These are phyloP conservation scores for Tetracladium setigerum DNA, from an alignment of 495 filamentous ascomycete species.

Conservation along the genomic window DNA sequence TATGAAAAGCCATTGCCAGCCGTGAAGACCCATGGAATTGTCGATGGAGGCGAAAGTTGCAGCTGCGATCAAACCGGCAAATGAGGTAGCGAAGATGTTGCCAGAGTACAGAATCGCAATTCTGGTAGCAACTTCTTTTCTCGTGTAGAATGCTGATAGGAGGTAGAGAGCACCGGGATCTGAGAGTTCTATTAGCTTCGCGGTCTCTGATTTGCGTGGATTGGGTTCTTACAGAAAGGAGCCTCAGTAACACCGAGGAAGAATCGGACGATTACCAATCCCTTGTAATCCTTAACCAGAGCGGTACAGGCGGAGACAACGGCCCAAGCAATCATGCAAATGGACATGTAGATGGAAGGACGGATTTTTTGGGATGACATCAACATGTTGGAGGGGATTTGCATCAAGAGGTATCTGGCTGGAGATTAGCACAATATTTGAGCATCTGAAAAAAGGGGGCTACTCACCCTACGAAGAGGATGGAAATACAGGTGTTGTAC, in stretches of 20 bases:
- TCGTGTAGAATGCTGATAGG: conserved; percentile 41
- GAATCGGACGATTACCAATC: conserved; percentile 55
- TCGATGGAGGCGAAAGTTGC: conserved; percentile 27
- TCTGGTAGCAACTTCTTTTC: conserved; percentile 38
- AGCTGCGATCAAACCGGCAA: conserved; percentile 41
- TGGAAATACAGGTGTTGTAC: conserved; percentile 42
- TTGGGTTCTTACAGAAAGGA: too few relatives aligned
- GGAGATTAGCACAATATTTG: background rate
- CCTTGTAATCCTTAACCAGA: conserved; percentile 41
- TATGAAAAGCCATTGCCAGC: conserved; percentile 29
- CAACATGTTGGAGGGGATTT: conserved; percentile 38
- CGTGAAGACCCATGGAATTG: conserved; percentile 18
- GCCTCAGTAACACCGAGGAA: conserved; percentile 63
- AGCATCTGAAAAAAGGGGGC: background rate
- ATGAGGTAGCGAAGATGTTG: conserved; percentile 34
- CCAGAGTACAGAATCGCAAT: conserved; percentile 39
- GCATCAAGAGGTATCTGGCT: conserved; percentile 25
- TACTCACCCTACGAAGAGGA: conserved; percentile 42
- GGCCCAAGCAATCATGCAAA: conserved; percentile 39
- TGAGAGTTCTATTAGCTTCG: conserved; percentile 3
- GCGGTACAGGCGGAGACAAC: conserved; percentile 36
- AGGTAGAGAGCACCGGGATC: conserved; percentile 41
- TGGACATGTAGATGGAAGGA: conserved; percentile 20
- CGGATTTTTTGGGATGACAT: conserved; percentile 22
- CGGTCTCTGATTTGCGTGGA: background rate